A percentile compares a stretch with the other conserved stretches of the same genome.
These are phyloP conservation scores for Beverwykella pulmonaria DNA, from an alignment of 495 filamentous ascomycete species.

Conservation along the genomic window DNA sequence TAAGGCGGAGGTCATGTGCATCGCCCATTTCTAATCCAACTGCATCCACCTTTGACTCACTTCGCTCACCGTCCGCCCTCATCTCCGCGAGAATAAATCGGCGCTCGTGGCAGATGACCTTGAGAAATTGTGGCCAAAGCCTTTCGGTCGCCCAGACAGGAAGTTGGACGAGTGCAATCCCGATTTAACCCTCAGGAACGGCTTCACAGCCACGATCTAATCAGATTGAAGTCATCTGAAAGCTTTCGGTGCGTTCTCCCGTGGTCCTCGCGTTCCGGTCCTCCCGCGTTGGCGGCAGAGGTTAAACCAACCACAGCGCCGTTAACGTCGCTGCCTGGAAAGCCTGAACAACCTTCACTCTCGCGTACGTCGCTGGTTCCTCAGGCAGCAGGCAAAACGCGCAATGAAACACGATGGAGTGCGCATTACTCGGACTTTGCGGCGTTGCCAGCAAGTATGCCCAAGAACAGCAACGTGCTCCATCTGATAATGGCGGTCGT, in stretches of 20 bases:
- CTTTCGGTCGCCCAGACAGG: slow-evolving; percentile 14
- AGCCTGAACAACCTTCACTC: slow-evolving; percentile 9
- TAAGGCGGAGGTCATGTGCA: not conserved
- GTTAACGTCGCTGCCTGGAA: slow-evolving; percentile 34
- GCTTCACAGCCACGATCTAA: slow-evolving; percentile 19
- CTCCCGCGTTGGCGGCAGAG: slow-evolving; percentile 2
- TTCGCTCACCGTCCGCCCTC: slow-evolving; percentile 3
- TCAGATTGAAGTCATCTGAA: slow-evolving; percentile 21
- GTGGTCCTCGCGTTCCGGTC: slow-evolving; percentile 7
- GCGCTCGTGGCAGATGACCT: slow-evolving; percentile 25
- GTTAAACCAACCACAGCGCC: slow-evolving; percentile 16
- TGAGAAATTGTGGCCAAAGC: slow-evolving; percentile 15
- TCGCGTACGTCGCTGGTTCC: slow-evolving; percentile 9
- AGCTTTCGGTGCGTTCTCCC: not conserved
- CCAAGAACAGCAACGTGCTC: not conserved
- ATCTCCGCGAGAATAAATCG: slow-evolving; percentile 16
- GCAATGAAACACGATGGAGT: no score
- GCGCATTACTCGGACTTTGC: not conserved
- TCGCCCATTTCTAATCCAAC: slow-evolving; percentile 18
- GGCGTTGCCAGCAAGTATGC: not conserved
- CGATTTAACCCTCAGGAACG: slow-evolving; percentile 19
- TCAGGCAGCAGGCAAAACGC: slow-evolving; percentile 19
- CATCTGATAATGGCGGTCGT: not conserved
- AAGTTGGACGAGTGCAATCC: slow-evolving; percentile 6
- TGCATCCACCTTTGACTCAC: slow-evolving; percentile 22